A percentile compares a stretch with the other conserved stretches of the same genome.
Evolutionary conservation across 2,329 filamentous ascomycete genomes (phyloP).

Genomic region (Phoma sp.): DNA sequence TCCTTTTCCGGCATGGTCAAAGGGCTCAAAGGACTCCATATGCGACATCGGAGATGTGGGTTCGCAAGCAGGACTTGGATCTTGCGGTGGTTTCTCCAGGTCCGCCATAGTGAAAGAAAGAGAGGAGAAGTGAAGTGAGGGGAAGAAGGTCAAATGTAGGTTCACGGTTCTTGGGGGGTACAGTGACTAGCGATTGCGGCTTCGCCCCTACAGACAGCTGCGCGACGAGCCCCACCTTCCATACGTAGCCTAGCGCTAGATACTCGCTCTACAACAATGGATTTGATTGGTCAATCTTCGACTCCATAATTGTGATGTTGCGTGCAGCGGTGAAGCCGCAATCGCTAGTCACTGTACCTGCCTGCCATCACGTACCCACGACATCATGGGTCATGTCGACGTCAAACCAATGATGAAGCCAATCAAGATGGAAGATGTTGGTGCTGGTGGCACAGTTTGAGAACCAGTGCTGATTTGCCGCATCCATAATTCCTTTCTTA

Average conservation of each 20-base stretch:
- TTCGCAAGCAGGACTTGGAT: constrained; percentile 1
- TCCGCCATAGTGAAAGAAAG: constrained; percentile 1
- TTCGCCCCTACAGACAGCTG: not conserved
- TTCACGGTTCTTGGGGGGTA: not conserved
- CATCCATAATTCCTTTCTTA: too few species aligned
- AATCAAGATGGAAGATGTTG: too few species aligned
- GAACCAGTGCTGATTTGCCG: too few species aligned
- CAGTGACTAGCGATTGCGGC: not conserved
- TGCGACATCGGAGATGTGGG: constrained; percentile 1
- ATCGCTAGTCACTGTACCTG: too few species aligned
- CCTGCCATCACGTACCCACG: too few species aligned
- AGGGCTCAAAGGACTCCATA: constrained; percentile 1
- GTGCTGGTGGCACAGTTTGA: too few species aligned
- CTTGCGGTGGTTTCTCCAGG: constrained; percentile 2
- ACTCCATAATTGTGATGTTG: not conserved
- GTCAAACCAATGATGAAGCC: too few species aligned
- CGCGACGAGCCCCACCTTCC: not conserved
- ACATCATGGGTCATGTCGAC: too few species aligned
- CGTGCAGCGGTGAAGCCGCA: not conserved
- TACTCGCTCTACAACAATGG: not conserved
- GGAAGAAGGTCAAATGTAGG: constrained; percentile 2
- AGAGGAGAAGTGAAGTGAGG: constrained; percentile 1
- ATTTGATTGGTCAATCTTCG: not conserved
- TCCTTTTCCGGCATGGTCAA: constrained; percentile 3
- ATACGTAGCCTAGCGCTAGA: not conserved